A percentile compares a stretch with the other conserved stretches of the same genome.
phyloP scores from a whole-genome alignment of 202 grass and related monocot genomes.

The Panicum hallii region DNA sequence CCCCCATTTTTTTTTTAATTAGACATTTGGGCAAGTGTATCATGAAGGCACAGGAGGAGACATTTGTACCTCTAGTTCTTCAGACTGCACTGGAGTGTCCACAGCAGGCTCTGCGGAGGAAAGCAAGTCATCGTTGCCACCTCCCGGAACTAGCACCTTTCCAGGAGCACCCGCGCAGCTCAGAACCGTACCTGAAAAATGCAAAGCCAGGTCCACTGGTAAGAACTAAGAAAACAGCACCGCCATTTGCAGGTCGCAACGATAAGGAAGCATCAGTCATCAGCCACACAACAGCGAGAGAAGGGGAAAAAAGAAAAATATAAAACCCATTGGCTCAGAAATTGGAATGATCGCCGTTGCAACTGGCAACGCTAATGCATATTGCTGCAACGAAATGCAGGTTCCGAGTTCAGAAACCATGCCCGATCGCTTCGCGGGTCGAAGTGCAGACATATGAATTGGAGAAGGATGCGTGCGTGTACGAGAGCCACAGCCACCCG shows the following conservation, averaged over 20 bases:
- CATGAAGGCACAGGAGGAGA: background rate
- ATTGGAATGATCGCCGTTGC: background rate
- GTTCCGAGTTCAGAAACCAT: background rate
- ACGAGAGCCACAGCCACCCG: background rate
- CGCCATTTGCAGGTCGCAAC: constrained; percentile 21
- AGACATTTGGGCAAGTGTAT: constrained; percentile 5
- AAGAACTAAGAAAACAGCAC: constrained; percentile 29
- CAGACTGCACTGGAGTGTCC: background rate
- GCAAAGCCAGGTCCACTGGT: constrained; percentile 5
- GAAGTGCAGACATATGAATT: background rate
- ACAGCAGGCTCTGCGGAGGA: constrained; percentile 41
- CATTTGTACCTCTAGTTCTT: constrained; percentile 54
- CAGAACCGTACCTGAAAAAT: constrained; percentile 54
- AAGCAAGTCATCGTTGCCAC: constrained; percentile 56
- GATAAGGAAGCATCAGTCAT: background rate
- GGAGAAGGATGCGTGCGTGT: background rate
- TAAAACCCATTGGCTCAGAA: constrained; percentile 3
- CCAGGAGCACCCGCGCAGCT: constrained; percentile 55
- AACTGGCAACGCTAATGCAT: constrained; percentile 33
- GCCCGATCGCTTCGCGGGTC: constrained; percentile 12
- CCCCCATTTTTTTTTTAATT: background rate
- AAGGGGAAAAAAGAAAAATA: background rate
- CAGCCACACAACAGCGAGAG: background rate
- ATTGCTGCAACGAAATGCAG: background rate
- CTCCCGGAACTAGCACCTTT: constrained; percentile 76